Base-by-base conservation (phyloP, 139 green algal species). In the Zygnema cylindricum region DNA sequence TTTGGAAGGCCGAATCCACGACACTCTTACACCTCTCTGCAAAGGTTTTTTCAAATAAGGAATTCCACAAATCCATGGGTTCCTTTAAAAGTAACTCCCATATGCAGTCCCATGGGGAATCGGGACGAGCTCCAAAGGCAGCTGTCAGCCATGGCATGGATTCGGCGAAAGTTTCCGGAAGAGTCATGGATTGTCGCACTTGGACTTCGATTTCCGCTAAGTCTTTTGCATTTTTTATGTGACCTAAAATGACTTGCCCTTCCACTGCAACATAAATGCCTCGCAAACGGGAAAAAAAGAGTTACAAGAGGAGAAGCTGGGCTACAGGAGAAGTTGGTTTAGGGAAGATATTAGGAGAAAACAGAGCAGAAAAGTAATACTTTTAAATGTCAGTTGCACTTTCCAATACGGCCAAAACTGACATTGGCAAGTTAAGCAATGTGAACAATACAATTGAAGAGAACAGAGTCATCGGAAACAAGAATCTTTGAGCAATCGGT, bases 1-100 rank as follows among this genome's bases (percentile, higher is more conserved):
- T 57, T 21, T 40, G 41, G 36, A 97, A 96, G 43, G 85, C 71
- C 2, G n/a, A 77, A 25, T 90, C 86, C 3, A 97, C 81, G 21
- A 97, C 88, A 69, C 92, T 86, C 88, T 94, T 93, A 54, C 87
- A 92, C 0, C 94, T 84, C 25, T 86, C 88, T 69, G 95, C 73
- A 69, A 97, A 95, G 25, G 92, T 78, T 11, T 81, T 69, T 81
- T 97, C 95, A 71, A 98, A 95, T 3, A 97, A 42, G 77, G 93
- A 78, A n/a, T 92, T 85, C 95, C 95, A 97, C 49, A 97, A 73
- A 30, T 93, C 85, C 30, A 94, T 42, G 21, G 87, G 95, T 1
- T 89, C 82, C 11, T 94, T 94, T 49, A 98, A 87, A 82, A 97
- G 93, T 92, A 94, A 95, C 88, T 96, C 93, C 57, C 93, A 95